Evolutionary conservation across 2,329 filamentous ascomycete genomes (phyloP).

Genomic region (Apiospora hydei): DNA sequence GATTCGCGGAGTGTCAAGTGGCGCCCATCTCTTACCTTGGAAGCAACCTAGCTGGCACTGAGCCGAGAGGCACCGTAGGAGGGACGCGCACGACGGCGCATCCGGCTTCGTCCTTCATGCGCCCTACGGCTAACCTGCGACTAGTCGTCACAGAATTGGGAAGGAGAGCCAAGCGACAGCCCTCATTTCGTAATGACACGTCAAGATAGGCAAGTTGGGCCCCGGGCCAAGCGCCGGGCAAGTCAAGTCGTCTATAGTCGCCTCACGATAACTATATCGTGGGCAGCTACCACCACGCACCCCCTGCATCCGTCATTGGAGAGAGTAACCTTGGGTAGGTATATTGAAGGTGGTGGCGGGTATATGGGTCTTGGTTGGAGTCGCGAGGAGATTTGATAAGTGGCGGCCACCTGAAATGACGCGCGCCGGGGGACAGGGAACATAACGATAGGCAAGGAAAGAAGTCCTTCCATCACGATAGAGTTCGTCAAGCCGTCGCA

Average conservation of each 20-base stretch:
- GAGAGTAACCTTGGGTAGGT: background rate
- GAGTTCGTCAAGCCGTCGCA: background rate
- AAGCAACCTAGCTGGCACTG: background rate
- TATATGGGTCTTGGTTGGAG: background rate
- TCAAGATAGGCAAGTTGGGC: background rate
- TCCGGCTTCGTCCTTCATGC: conserved; percentile 8
- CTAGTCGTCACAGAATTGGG: conserved; percentile 13
- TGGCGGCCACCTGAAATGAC: conserved; percentile 1
- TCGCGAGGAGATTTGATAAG: conserved; percentile 2
- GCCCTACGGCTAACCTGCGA: background rate
- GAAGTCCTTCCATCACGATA: background rate
- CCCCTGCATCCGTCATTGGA: background rate
- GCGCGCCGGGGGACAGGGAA: background rate
- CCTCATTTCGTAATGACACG: conserved; percentile 5
- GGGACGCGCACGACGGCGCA: background rate
- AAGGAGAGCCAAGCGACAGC: conserved; percentile 12
- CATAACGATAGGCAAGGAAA: background rate
- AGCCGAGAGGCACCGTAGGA: background rate
- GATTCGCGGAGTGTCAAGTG: background rate
- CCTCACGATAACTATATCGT: conserved; percentile 19
- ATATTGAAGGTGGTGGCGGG: background rate
- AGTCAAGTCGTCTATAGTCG: background rate
- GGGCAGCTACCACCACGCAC: background rate
- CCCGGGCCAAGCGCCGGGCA: background rate
- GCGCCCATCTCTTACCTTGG: conserved; percentile 10